Conservation (phyloP, 371 early-diverging fungal genomes). For the Mucor indicus region DNA sequence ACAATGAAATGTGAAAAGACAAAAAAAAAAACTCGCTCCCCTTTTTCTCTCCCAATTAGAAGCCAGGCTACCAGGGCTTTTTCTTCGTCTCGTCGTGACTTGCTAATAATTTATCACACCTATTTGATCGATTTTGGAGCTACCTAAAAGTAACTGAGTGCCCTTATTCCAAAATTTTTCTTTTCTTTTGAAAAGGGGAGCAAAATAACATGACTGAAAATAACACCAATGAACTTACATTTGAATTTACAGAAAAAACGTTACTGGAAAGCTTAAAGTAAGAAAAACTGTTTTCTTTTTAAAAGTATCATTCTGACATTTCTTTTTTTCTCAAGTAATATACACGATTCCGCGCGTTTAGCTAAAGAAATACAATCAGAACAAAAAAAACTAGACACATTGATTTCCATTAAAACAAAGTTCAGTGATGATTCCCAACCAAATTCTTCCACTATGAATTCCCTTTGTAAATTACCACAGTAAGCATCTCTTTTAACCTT, state of each 20-base stretch:
- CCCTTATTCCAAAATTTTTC: too few relatives aligned
- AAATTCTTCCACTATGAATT: too few relatives aligned
- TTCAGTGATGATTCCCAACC: neutral
- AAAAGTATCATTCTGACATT: neutral
- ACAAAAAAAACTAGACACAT: slow-evolving; percentile 1
- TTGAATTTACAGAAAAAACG: too few relatives aligned
- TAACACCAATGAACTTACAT: neutral
- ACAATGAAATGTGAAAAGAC: neutral
- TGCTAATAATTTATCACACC: too few relatives aligned
- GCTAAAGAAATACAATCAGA: slow-evolving; percentile 1
- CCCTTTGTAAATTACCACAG: too few relatives aligned
- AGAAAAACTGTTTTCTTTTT: neutral
- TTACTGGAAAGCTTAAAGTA: too few relatives aligned
- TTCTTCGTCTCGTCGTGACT: neutral
- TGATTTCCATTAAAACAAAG: neutral
- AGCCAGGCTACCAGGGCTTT: slow-evolving; percentile 1
- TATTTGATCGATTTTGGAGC: too few relatives aligned
- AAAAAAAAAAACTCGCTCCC: too few relatives aligned
- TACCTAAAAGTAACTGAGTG: too few relatives aligned
- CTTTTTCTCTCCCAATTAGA: neutral
- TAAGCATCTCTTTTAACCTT: too few relatives aligned
- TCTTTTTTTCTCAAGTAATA: neutral
- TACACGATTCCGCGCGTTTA: slow-evolving; percentile 8
- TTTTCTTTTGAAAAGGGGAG: too few relatives aligned
- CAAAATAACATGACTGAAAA: too few relatives aligned